Evolutionary conservation across 2,329 filamentous ascomycete genomes (phyloP), one percentile per base, ranked within the genome.

Genomic region (Lecanicillium sp.): DNA sequence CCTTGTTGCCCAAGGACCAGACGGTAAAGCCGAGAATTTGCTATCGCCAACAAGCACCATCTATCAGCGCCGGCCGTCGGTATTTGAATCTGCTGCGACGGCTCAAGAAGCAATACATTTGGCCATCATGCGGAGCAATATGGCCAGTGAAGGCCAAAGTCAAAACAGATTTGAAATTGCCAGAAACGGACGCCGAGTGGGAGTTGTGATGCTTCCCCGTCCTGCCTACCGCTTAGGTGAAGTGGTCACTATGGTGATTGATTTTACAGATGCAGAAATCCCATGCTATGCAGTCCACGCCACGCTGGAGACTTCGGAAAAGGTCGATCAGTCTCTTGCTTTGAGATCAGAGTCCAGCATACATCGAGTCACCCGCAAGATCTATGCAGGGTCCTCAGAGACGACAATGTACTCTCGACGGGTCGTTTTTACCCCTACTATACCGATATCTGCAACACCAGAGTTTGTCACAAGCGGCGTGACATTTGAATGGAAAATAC

Each of bases 81-180:
- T 60, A 28, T 64, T 68, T 36, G 70, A 83, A 43, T 73, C 80
- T 28, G 65, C 71, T 1, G 62, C 73, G 3, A 78, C 76, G 3
- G 83, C 75, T 45, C 90, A 87, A 54, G 88, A 95, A 51, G 80
- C 85, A 15, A 95, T 98, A 51, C 86, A 95, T 54, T 72, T 94
- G 44, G 85, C 92, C 11, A 95, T 96, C 43, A 70, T 95, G 38
- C 80, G 86, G 47, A 88, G 86, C 54, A 87, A 87, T 48, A 65
- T 81, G 48, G 72, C 78, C 0, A 68, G 69, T 3, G 71, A 77
- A 32, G 74, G 77, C n/a, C 79, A 87, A 50, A 89, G 85, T 54
- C 77, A 83, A n/a, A 95, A 95, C 52, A 80, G 88, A 29, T 98
- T 96, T 57, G 89, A 95, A 55, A 96, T 98, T 56, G 83, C 90